phyloP scores from a whole-genome alignment of 345 rosid genomes.

The Lagerstroemia speciosa region DNA sequence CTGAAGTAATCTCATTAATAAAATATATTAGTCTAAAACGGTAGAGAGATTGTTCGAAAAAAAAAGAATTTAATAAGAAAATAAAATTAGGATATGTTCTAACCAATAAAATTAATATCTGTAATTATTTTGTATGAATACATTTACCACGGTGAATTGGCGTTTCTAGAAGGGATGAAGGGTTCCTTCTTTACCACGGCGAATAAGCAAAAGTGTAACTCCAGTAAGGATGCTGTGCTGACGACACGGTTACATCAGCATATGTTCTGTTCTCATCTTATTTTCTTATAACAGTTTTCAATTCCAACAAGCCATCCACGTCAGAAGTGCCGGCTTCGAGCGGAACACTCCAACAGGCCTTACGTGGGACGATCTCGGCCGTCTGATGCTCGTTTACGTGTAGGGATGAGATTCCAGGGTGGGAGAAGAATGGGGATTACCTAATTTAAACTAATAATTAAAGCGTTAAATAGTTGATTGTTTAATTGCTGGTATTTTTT shows the following conservation, averaged over 20 bases:
- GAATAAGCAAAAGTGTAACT: too few relatives aligned
- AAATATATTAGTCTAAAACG: too few relatives aligned
- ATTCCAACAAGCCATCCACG: neutral
- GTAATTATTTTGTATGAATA: too few relatives aligned
- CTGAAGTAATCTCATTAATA: too few relatives aligned
- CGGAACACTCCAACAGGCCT: neutral
- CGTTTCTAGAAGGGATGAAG: too few relatives aligned
- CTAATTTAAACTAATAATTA: neutral
- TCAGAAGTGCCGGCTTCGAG: conserved; percentile 9
- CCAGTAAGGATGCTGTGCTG: neutral
- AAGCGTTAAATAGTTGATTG: neutral
- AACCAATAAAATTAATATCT: too few relatives aligned
- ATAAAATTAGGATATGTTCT: too few relatives aligned
- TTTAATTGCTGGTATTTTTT: too few relatives aligned
- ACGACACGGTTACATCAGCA: conserved; percentile 13
- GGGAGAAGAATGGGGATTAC: neutral
- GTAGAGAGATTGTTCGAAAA: too few relatives aligned
- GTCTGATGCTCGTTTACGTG: conserved; percentile 5
- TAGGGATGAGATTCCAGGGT: neutral
- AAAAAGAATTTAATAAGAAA: too few relatives aligned
- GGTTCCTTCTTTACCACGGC: too few relatives aligned
- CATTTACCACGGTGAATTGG: too few relatives aligned
- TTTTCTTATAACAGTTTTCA: neutral
- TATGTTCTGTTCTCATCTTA: neutral
- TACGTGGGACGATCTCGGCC: conserved; percentile 4